Base-by-base conservation (phyloP, 768 basidiomycete genomes). In the Collybiopsis confluens region DNA sequence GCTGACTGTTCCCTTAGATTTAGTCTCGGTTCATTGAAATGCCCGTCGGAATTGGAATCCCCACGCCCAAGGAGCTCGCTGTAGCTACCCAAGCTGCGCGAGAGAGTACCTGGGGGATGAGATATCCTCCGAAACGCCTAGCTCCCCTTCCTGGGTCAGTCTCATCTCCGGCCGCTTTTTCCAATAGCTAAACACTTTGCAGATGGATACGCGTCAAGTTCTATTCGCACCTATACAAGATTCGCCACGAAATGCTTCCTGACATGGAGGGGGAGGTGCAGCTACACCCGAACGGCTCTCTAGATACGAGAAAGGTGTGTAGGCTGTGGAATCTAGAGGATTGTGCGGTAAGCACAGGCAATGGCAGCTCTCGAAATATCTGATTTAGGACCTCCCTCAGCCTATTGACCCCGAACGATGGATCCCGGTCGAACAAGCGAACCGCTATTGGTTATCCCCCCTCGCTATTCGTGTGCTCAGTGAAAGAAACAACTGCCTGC, bases 191-290 rank as follows among this genome's bases (percentile, higher is more conserved):
- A 15, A 38, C 38, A 3, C 27, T 8, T 27, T 4, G 28, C 26
- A 51, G 38, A 43, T 51, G 40, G 37, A 51, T 51, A 15, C 50
- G 50, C 27, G 50, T 51, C 24, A 30, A 30, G 30, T 51, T 51
- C 26, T 51, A 51, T 26, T 51, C 50, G 10, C 37, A 43, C 15
- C 16, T 51, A 4, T 51, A 41, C 41, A 51, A 42, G 30, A 43
- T 51, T n/a, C 50, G 50, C 24, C 26, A 51, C n/a, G 50, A 51
- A 23, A 51, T 51, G 50, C 50, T 43, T 11, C 50, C 50, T 1
- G 50, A 51, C 16, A 51, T 51, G 50, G 50, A 51, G n/a, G 50
- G 40, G 20, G 50, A 51, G 0, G 50, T 51, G 15, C 16, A 15
- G 38, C 38, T 51, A 4, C 6, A 27, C 26, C 16, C 37, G 3